Conservation (phyloP, 2,329 filamentous ascomycete genomes). For the Paracoccidioides lutzii region DNA sequence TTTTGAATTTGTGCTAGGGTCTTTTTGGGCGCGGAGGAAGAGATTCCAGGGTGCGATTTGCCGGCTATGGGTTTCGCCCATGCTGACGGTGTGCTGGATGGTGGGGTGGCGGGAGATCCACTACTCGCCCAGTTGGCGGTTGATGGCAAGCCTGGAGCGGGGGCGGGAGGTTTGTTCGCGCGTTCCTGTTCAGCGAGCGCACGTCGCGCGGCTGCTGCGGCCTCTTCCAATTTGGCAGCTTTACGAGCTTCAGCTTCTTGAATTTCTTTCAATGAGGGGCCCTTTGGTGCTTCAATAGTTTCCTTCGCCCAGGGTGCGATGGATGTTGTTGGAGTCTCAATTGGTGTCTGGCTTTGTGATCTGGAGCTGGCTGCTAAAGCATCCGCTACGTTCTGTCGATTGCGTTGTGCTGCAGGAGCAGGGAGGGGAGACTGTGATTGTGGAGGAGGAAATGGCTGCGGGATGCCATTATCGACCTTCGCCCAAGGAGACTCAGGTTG, state of each 20-base stretch:
- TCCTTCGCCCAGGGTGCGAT: slow-evolving; percentile 95
- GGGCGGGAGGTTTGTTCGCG: slow-evolving; percentile 49
- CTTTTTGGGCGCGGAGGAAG: slow-evolving; percentile 53
- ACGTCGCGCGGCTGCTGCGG: slow-evolving; percentile 63
- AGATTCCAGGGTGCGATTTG: slow-evolving; percentile 28
- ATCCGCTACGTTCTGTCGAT: slow-evolving; percentile 71
- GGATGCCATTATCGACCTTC: slow-evolving; percentile 52
- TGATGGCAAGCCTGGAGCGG: slow-evolving; percentile 69
- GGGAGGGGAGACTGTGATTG: slow-evolving; percentile 70
- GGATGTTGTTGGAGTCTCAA: slow-evolving; percentile 54
- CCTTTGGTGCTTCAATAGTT: slow-evolving; percentile 56
- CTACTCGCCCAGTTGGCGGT: slow-evolving; percentile 77
- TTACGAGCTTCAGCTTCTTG: slow-evolving; percentile 91
- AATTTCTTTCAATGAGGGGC: slow-evolving; percentile 88
- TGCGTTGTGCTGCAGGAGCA: slow-evolving; percentile 77
- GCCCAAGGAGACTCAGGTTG: slow-evolving; percentile 43
- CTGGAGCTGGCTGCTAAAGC: slow-evolving; percentile 49
- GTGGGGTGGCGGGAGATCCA: slow-evolving; percentile 54
- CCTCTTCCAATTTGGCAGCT: slow-evolving; percentile 76
- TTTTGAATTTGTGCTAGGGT: slow-evolving; percentile 92
- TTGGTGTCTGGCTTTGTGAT: slow-evolving; percentile 65
- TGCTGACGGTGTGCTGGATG: slow-evolving; percentile 31
- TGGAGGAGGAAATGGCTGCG: slow-evolving; percentile 55
- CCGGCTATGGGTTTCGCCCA: slow-evolving; percentile 39
- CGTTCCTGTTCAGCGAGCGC: slow-evolving; percentile 69